A percentile compares a stretch with the other conserved stretches of the same genome.
Conservation (phyloP, 1,139 yeast species). For the Kodamaea arcana region DNA sequence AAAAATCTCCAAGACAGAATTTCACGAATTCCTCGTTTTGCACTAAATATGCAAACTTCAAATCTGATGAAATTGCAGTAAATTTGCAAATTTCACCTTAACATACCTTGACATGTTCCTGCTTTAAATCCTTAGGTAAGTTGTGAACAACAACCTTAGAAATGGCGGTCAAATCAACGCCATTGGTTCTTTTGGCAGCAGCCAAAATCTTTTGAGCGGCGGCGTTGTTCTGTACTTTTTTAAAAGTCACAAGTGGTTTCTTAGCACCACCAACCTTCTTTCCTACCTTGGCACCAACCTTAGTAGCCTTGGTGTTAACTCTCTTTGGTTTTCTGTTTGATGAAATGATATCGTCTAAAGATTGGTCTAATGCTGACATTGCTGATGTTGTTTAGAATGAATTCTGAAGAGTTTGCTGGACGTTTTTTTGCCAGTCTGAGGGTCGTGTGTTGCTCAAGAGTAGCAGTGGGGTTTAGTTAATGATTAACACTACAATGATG, state of each 20-base stretch:
- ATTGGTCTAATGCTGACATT: constrained; percentile 74
- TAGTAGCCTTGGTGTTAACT: constrained; percentile 11
- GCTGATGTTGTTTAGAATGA: constrained; percentile 5
- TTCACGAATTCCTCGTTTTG: too few species aligned
- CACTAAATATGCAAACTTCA: too few species aligned
- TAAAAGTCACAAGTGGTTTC: constrained; percentile 34
- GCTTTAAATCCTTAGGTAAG: constrained; percentile 75
- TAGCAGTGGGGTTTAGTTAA: too few species aligned
- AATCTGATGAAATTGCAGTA: too few species aligned
- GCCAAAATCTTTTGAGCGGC: constrained; percentile 24
- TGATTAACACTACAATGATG: too few species aligned
- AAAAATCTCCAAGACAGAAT: too few species aligned
- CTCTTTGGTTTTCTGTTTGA: constrained; percentile 41
- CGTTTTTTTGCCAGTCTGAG: too few species aligned
- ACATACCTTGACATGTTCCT: constrained; percentile 82
- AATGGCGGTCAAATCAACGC: constrained; percentile 55
- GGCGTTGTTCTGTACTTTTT: constrained; percentile 34
- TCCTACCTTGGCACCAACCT: constrained; percentile 31
- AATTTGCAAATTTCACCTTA: too few species aligned
- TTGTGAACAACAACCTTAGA: constrained; percentile 74
- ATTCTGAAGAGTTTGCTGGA: constrained; percentile 4
- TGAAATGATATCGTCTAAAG: constrained; percentile 92
- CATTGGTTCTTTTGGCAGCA: constrained; percentile 13
- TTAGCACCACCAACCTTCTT: constrained; percentile 32
- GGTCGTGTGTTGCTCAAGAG: too few species aligned